Percentiles rank a stretch among this genome's conserved stretches.
These are phyloP conservation scores for Mycocentrospora acerina DNA, from an alignment of 2,329 filamentous ascomycete genomes.

Conservation along the genomic window DNA sequence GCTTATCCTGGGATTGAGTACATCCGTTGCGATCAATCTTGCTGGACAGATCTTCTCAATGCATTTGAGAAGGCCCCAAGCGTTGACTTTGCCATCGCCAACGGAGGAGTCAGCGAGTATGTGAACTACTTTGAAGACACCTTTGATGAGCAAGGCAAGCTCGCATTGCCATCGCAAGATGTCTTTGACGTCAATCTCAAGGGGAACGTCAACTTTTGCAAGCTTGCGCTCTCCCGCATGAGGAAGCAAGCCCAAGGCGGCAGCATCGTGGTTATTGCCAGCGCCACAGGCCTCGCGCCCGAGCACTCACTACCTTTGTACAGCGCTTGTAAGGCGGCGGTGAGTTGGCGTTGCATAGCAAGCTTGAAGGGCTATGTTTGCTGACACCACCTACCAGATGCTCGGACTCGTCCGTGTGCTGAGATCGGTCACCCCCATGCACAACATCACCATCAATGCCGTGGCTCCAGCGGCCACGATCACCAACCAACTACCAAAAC, in stretches of 20 bases:
- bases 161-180: conserved; percentile 28
- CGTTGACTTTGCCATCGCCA: conserved; percentile 40
- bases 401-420: no score
- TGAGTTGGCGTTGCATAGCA: conserved; percentile 37
- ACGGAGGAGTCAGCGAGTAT: conserved; percentile 38
- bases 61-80: conserved; percentile 21
- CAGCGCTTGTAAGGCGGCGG: conserved; percentile 20
- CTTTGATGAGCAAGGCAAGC: conserved; percentile 27
- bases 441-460: conserved; percentile 43
- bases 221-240: conserved; percentile 26
- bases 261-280: conserved; percentile 44
- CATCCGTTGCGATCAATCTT: conserved; percentile 27
- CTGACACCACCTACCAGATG: no score
- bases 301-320: conserved; percentile 43
- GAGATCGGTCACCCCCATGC: conserved; percentile 21
- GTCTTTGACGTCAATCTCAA: conserved; percentile 41
- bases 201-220: conserved; percentile 36
- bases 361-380: no score
- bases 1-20: conserved; percentile 14
- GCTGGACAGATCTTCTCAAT: conserved; percentile 25
- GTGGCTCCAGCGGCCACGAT: conserved; percentile 44
- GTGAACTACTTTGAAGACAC: conserved; percentile 35
- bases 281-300: conserved; percentile 42
- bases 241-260: conserved; percentile 13
- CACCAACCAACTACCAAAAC: conserved; percentile 30